Percentiles rank a stretch among this genome's conserved stretches.
Conservation (phyloP, 495 filamentous ascomycete genomes). For the Aspergillus nanangensis region DNA sequence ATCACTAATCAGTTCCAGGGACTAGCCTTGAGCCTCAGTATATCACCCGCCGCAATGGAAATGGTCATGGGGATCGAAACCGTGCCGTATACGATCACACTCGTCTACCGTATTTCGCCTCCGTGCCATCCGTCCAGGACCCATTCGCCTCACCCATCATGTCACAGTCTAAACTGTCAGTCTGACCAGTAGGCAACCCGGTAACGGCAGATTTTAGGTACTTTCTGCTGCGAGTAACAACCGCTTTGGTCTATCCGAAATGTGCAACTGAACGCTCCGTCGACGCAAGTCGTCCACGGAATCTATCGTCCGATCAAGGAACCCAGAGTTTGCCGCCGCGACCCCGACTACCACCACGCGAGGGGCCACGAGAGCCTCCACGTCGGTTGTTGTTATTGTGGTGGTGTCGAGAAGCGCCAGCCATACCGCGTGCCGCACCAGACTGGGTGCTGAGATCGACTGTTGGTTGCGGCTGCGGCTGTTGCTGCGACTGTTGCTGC, state of each 20-base stretch:
- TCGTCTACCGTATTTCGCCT: constrained; percentile 12
- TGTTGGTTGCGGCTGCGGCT: constrained; percentile 27
- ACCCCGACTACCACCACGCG: constrained; percentile 37
- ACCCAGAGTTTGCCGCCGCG: constrained; percentile 53
- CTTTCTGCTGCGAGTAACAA: constrained; percentile 18
- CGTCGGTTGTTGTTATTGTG: constrained; percentile 25
- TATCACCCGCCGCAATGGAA: no score
- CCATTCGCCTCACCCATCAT: constrained; percentile 13
- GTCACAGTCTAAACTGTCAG: constrained; percentile 12
- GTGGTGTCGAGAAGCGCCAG: constrained; percentile 34
- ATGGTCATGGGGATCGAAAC: constrained; percentile 1
- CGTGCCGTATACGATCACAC: constrained; percentile 10
- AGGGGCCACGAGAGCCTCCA: constrained; percentile 24
- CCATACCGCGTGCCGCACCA: constrained; percentile 32
- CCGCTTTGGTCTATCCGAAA: constrained; percentile 14
- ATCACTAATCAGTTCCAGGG: background rate
- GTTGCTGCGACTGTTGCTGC: no score
- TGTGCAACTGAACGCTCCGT: constrained; percentile 19
- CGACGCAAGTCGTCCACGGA: constrained; percentile 17
- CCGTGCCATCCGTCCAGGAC: constrained; percentile 14
- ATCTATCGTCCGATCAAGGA: constrained; percentile 34
- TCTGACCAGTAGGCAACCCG: constrained; percentile 15
- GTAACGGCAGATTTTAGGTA: constrained; percentile 11
- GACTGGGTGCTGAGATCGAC: constrained; percentile 36
- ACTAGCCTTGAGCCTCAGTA: no score